Evolutionary conservation across 2,329 filamentous ascomycete species (phyloP), one percentile per base, ranked within the genome.

Genomic region (Cladosporium sphaerospermum): DNA sequence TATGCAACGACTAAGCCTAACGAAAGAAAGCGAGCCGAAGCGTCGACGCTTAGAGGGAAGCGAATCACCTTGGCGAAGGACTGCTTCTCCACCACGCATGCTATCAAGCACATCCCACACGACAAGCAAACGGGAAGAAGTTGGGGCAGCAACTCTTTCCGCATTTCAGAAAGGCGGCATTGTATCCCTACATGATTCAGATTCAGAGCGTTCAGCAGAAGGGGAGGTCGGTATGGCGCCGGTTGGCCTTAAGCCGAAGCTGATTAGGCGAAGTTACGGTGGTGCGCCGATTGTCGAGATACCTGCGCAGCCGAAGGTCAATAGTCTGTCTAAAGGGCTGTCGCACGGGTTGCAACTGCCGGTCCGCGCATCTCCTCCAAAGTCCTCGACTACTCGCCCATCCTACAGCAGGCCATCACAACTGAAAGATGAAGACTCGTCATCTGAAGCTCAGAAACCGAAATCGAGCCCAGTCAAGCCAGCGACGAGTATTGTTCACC

Each of bases 1-100:
- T 4, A 53, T 59, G 37, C 37, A 57, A n/a, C 13, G 54, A 10
- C 43, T 61, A 14, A 59, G 57, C 43, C 39, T 61, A 19, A 51
- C 56, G 16, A 36, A 58, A 16, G 58, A 57, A 36, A 57, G 48
- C 13, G 33, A 42, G 16, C 46, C 55, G n/a, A 60, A 61, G 32
- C 59, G 59, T 7, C 32, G 55, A 32, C 58, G 52, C 11, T 23
- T 54, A 19, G 52, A 54, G 5, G 31, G 32, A 34, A 36, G 8
- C 10, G 31, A 13, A 23, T 45, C 52, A 6, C 39, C 51, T 16
- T 33, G 33, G 5, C 42, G 36, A 19, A 6, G 13, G 23, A 47
- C 51, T 36, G 31, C 13, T 42, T 47, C 51, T 16, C 36, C 49
- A 18, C 32, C 19, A 45, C 28, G 19, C 19, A 44, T 28, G 23